Evolutionary conservation across 225 moss, liverwort and hornwort species (phyloP), one percentile per base, ranked within the genome.

Genomic region (Bryum argenteum): DNA sequence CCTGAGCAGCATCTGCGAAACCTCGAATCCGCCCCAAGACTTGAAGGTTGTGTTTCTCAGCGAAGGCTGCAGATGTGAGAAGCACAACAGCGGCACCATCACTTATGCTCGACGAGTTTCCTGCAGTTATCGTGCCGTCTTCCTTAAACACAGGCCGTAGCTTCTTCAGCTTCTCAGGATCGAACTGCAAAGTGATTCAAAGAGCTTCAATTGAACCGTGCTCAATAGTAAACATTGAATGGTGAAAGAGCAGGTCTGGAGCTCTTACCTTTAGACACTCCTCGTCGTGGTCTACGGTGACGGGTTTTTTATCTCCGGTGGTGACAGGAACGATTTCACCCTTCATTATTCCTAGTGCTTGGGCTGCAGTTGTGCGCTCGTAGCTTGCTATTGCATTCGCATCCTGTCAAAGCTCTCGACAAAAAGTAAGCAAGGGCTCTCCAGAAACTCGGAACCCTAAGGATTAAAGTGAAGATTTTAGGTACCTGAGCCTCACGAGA

Each of bases 1-100:
- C 96, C 96, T 96, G 96, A 54, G 91, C 96, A 67, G 93, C 93
- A 80, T 97, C 96, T 53, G 89, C 91, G 55, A 86, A 90, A 59
- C 93, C 96, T 69, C 89, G 86, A 70, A 97, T 88, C 63, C 84
- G 81, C 2, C 91, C 93, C 15, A 97, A 81, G 58, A 93, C 63
- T 72, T 81, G 73, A 21, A 97, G 87, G 11, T 87, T 79, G 54
- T 89, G 86, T 61, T 86, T 85, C 22, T 89, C 56, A 6, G 96
- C 96, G 78, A 84, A 91, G 38, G 78, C 83, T 28, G 79, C 83
- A 44, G 91, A 89, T 18, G 93, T 78, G 20, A 97, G 88, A 37
- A 97, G 77, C 26, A 97, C 67, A 69, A 84, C 91, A 79, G 96
- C 89, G 68, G 93, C 96, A 42, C 96, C 96, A 67, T 97, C 96